These are phyloP conservation scores for Blastocladiella emersonii DNA, from an alignment of 371 early-diverging fungal species.

Conservation along the genomic window DNA sequence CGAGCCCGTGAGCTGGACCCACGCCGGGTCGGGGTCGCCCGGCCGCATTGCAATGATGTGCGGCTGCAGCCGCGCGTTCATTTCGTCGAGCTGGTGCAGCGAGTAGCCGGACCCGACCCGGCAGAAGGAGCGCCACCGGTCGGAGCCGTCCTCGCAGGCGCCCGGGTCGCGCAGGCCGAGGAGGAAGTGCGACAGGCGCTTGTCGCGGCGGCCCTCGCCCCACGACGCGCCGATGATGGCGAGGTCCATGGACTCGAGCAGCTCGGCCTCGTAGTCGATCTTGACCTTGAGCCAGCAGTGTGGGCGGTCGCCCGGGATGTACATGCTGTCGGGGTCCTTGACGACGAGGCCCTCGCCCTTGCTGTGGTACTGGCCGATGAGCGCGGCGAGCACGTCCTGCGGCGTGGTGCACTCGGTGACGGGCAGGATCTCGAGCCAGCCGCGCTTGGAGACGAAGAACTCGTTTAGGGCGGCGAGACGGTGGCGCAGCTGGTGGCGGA, in stretches of 20 bases:
- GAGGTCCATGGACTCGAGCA: background rate
- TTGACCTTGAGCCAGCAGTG: background rate
- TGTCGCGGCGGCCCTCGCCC: background rate
- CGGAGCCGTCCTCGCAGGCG: background rate
- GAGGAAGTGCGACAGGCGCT: background rate
- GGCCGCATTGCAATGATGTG: background rate
- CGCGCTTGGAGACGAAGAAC: background rate
- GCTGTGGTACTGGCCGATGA: background rate
- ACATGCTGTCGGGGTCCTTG: background rate
- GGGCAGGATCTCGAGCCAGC: background rate
- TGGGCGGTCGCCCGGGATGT: background rate
- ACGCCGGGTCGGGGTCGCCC: background rate
- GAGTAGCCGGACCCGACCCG: conserved; percentile 4
- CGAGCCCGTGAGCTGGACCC: too few species aligned
- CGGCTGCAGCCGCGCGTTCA: background rate
- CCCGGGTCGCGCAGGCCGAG: background rate
- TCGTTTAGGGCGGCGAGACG: background rate
- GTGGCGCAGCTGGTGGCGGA: background rate
- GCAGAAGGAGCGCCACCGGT: background rate
- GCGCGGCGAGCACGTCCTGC: background rate
- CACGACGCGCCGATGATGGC: background rate
- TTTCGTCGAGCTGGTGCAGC: background rate
- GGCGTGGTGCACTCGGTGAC: background rate
- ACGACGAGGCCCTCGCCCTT: conserved; percentile 5
- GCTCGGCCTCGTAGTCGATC: background rate